phyloP scores from a whole-genome alignment of 805 yeast species.

The Lipomyces oligophaga region DNA sequence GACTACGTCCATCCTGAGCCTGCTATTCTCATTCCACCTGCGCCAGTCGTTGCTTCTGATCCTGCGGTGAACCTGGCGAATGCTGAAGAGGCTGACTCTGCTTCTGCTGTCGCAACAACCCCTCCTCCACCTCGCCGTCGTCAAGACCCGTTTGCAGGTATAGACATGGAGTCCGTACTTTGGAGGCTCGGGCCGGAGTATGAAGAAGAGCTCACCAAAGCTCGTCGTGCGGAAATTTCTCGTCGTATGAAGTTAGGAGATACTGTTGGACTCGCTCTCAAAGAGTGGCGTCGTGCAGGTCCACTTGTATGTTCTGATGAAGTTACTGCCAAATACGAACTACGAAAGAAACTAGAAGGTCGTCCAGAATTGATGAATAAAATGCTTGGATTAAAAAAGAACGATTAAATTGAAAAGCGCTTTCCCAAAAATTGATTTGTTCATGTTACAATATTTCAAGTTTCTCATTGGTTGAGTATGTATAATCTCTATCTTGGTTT shows the following conservation, averaged over 20 bases:
- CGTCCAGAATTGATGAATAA: slow-evolving; percentile 17
- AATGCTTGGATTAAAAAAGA: slow-evolving; percentile 5
- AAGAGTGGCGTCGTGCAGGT: slow-evolving; percentile 28
- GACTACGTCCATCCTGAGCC: slow-evolving; percentile 16
- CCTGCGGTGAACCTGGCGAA: slow-evolving; percentile 62
- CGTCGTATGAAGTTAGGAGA: slow-evolving; percentile 29
- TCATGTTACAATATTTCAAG: neutral
- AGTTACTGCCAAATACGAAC: slow-evolving; percentile 16
- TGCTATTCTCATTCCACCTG: slow-evolving; percentile 60
- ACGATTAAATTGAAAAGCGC: neutral
- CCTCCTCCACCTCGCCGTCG: neutral
- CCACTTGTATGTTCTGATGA: slow-evolving; percentile 23
- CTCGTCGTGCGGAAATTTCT: slow-evolving; percentile 26
- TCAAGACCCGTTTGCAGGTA: slow-evolving; percentile 4
- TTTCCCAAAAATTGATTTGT: neutral
- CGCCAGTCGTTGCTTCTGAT: slow-evolving; percentile 57
- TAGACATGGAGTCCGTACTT: slow-evolving; percentile 20
- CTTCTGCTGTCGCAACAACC: slow-evolving; percentile 1
- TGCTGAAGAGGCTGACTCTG: slow-evolving; percentile 6
- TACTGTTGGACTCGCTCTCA: slow-evolving; percentile 28
- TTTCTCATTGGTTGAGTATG: neutral
- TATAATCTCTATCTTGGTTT: neutral
- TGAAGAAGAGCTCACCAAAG: slow-evolving; percentile 20
- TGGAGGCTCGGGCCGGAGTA: slow-evolving; percentile 25
- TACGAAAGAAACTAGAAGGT: slow-evolving; percentile 24